Conservation (phyloP, 805 yeast genomes). For the Candida sanyiensis region DNA sequence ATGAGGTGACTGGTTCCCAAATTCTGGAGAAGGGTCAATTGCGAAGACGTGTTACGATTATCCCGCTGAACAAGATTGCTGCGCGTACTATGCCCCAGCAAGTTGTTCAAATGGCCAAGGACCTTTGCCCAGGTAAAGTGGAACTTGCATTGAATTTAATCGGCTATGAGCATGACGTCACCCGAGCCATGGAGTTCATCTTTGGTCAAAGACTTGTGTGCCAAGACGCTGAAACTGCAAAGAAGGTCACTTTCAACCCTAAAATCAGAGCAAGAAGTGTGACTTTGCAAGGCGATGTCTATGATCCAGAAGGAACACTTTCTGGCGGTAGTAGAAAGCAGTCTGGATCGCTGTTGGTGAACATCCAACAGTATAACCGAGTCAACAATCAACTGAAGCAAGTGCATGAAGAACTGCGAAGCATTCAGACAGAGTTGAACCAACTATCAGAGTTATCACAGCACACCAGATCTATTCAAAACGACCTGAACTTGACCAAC, state of each 20-base stretch:
- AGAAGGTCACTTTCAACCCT: constrained; percentile 81
- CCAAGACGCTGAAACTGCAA: constrained; percentile 81
- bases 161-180: constrained; percentile 63
- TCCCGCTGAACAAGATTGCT: constrained; percentile 83
- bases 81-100: constrained; percentile 50
- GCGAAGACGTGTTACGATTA: constrained; percentile 78
- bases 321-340: constrained; percentile 87
- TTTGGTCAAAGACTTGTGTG: constrained; percentile 91
- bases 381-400: constrained; percentile 34
- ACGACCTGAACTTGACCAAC: constrained; percentile 47
- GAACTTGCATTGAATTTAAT: constrained; percentile 84
- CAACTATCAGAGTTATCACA: constrained; percentile 39
- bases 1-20: constrained; percentile 77
- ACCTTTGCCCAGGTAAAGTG: constrained; percentile 76
- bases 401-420: constrained; percentile 38
- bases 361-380: constrained; percentile 59
- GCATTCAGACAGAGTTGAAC: constrained; percentile 35
- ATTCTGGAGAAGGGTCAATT: constrained; percentile 74
- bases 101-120: constrained; percentile 59
- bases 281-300: constrained; percentile 87
- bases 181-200: constrained; percentile 82
- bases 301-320: constrained; percentile 93
- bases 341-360: constrained; percentile 51
- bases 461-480: constrained; percentile 51
- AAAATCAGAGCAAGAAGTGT: constrained; percentile 74